Conservation (phyloP, 441 rosid species). For the Jatropha multifida region DNA sequence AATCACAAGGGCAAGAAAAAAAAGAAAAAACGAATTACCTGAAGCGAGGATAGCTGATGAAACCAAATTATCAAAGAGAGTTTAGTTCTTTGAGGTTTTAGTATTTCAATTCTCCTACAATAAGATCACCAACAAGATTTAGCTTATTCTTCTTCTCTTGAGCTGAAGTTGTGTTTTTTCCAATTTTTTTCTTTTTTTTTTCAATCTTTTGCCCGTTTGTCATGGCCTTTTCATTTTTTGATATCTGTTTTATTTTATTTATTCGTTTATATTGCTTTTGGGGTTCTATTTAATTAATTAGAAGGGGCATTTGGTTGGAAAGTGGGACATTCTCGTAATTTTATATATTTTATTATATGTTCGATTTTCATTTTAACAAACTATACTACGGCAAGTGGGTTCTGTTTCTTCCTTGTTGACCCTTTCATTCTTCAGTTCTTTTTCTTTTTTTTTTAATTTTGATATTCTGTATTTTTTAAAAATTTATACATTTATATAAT, state of each 20-base stretch:
- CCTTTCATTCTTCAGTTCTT: too few species aligned
- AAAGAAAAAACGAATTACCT: conserved; percentile 2
- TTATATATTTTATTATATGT: neutral
- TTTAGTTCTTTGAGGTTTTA: neutral
- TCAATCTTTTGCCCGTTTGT: neutral
- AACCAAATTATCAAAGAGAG: neutral
- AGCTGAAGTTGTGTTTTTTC: neutral
- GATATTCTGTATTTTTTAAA: too few species aligned
- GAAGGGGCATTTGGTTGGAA: neutral
- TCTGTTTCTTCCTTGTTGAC: too few species aligned
- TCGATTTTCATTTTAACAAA: too few species aligned
- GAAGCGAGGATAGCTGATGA: neutral
- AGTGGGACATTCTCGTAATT: neutral
- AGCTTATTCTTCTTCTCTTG: neutral
- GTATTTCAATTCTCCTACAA: neutral
- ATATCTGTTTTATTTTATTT: neutral
- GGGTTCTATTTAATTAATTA: too few species aligned
- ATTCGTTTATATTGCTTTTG: neutral
- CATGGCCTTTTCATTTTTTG: neutral
- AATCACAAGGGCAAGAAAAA: neutral
- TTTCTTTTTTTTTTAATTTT: too few species aligned
- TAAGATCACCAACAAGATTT: neutral
- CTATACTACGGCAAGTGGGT: too few species aligned
- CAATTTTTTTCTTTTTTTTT: neutral
- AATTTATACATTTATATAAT: too few species aligned